Evolutionary conservation across 139 green algal species (phyloP), one percentile per base, ranked within the genome.

Genomic region (Helicosporidium sp.): DNA sequence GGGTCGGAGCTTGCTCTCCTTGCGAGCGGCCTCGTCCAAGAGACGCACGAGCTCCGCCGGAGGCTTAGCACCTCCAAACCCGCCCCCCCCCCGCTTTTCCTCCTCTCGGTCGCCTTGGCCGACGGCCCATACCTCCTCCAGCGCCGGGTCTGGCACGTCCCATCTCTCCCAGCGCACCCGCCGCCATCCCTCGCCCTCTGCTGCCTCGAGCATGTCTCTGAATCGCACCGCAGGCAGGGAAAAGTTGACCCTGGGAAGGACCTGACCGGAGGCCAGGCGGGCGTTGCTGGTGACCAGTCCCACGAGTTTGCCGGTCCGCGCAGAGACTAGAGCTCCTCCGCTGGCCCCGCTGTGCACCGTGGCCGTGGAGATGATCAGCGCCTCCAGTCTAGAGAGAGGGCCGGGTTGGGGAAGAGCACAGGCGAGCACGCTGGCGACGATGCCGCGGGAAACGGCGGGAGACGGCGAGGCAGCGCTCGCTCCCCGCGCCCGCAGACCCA

Each of bases 321-420:
- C 12, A 43, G 68, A 51, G 17, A 85, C 22, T 18, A 85, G 40
- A 6, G 69, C 74, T 7, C 71, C 78, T 2, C 78, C 78, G 59
- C 72, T 83, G 33, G 74, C 74, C 26, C 78, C 78, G n/a, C 52
- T 57, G 56, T 80, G 65, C 34, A 84, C 77, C 18, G 67, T 53
- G 16, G 77, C 72, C 5, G 57, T 80, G 22, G 62, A 77, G 7
- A 82, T 33, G 41, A 85, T 44, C 66, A 84, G 74, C 18, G 60
- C 64, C 43, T 46, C 26, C 41, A 28, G 5, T 12, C 37, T 18
- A 43, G 15, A 43, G 6, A 25, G 37, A 43, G 10, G 20, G 19
- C 19, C 41, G 24, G 20, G 4, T n/a, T n/a, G n/a, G n/a, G n/a
- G n/a, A n/a, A n/a, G n/a, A n/a, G n/a, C n/a, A n/a, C 8, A 41